Evolutionary conservation across 768 basidiomycete species (phyloP).

Genomic region (Kwoniella botswanensis): DNA sequence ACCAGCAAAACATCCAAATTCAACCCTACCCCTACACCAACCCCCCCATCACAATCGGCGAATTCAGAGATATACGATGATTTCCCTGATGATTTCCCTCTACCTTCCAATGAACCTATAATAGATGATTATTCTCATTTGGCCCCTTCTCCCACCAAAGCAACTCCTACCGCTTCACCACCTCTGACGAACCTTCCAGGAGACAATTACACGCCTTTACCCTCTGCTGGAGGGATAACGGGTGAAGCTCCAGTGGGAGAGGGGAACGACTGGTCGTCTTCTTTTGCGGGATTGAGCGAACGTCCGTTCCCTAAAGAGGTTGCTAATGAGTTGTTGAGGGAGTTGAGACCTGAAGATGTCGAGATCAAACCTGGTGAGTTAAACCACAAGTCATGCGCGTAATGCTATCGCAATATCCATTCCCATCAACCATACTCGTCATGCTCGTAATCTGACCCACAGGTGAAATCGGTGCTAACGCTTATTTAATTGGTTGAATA

Average conservation of each 20-base stretch:
- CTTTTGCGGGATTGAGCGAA: slow-evolving; percentile 78
- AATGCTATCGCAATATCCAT: not conserved
- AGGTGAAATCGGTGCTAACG: no score
- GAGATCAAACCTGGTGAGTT: slow-evolving; percentile 90
- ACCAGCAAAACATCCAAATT: slow-evolving; percentile 18
- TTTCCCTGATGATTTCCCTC: slow-evolving; percentile 21
- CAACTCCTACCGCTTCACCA: slow-evolving; percentile 27
- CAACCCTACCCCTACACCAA: not conserved
- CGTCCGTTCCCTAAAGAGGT: slow-evolving; percentile 78
- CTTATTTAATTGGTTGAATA: slow-evolving; percentile 50
- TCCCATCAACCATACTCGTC: no score
- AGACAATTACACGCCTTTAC: slow-evolving; percentile 25
- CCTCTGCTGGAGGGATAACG: slow-evolving; percentile 9
- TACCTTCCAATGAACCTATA: slow-evolving; percentile 24
- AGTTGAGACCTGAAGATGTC: slow-evolving; percentile 76
- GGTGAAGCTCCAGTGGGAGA: slow-evolving; percentile 21
- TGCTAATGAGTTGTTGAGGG: slow-evolving; percentile 72
- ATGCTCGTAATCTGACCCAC: no score
- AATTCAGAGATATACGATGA: slow-evolving; percentile 17
- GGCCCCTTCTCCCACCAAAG: slow-evolving; percentile 5
- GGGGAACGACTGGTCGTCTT: slow-evolving; percentile 75
- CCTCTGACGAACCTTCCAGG: slow-evolving; percentile 28
- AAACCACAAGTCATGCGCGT: not conserved
- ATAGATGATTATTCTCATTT: slow-evolving; percentile 40
- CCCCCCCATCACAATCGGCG: not conserved